Percentiles rank a stretch among this genome's conserved stretches.
phyloP scores from a whole-genome alignment of 176 grass and related monocot species.

The Dactylis glomerata region DNA sequence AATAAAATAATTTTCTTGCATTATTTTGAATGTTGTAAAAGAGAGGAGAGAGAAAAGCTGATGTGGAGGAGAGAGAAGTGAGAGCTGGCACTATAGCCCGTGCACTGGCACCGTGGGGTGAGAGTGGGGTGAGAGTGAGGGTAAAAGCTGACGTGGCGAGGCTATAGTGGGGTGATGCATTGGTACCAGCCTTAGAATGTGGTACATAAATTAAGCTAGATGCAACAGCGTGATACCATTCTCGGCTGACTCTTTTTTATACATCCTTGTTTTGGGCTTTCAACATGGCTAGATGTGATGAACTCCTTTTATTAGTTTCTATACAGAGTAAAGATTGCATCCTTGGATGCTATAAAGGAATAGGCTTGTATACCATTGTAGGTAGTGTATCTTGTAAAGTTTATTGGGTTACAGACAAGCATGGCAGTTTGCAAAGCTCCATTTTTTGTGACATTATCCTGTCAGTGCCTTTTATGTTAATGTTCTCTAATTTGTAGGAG shows the following conservation, averaged over 20 bases:
- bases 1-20: too few species aligned
- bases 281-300: not conserved
- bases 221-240: not conserved
- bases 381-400: constrained; percentile 4
- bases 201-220: constrained; percentile 22
- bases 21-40: too few species aligned
- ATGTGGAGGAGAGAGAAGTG: too few species aligned
- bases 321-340: not conserved
- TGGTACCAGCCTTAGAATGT: not conserved
- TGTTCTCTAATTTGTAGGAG: constrained; percentile 53
- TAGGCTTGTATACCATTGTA: constrained; percentile 3
- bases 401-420: not conserved
- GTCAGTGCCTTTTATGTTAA: constrained; percentile 18
- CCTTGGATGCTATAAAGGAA: not conserved
- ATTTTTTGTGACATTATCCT: constrained; percentile 7
- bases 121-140: too few species aligned
- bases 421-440: not conserved
- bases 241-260: not conserved
- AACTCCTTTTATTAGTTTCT: not conserved
- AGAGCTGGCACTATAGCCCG: too few species aligned
- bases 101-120: too few species aligned
- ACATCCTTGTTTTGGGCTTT: not conserved
- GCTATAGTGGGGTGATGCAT: too few species aligned
- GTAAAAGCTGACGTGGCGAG: too few species aligned
- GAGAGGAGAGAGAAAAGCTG: too few species aligned